phyloP scores from a whole-genome alignment of 345 rosid species.

The Gossypioides kirkii region DNA sequence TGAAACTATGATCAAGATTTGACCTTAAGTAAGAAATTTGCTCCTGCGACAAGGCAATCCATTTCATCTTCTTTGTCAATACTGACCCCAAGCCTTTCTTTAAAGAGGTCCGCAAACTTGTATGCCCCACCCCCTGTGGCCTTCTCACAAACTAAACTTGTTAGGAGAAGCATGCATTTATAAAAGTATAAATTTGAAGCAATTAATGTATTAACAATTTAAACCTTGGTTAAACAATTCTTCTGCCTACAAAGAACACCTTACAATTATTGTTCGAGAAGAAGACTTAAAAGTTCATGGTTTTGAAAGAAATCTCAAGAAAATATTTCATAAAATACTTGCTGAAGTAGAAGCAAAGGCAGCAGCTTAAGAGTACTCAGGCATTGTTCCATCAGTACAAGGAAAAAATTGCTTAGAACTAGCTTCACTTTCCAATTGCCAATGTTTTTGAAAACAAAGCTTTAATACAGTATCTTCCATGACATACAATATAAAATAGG shows the following conservation, averaged over 20 bases:
- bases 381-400: background rate
- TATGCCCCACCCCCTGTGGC: slow-evolving; percentile 99
- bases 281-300: background rate
- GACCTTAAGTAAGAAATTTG: slow-evolving; percentile 96
- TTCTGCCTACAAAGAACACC: background rate
- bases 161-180: slow-evolving; percentile 17
- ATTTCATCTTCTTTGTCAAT: slow-evolving; percentile 99
- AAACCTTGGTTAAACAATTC: background rate
- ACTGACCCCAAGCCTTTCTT: slow-evolving; percentile 90
- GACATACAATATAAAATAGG: background rate
- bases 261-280: background rate
- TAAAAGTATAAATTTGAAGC: background rate
- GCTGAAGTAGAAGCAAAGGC: background rate
- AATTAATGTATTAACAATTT: background rate
- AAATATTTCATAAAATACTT: background rate
- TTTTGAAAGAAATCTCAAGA: background rate
- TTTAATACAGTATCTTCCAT: background rate
- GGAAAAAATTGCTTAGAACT: background rate
- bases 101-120: slow-evolving; percentile 88
- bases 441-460: background rate
- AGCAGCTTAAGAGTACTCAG: background rate
- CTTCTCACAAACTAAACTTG: slow-evolving; percentile 47
- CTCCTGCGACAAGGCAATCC: slow-evolving; percentile 98
- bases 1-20: slow-evolving; percentile 15
- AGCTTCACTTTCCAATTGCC: background rate